Conservation (phyloP, 768 basidiomycete genomes). For the Scleroderma citrinum region DNA sequence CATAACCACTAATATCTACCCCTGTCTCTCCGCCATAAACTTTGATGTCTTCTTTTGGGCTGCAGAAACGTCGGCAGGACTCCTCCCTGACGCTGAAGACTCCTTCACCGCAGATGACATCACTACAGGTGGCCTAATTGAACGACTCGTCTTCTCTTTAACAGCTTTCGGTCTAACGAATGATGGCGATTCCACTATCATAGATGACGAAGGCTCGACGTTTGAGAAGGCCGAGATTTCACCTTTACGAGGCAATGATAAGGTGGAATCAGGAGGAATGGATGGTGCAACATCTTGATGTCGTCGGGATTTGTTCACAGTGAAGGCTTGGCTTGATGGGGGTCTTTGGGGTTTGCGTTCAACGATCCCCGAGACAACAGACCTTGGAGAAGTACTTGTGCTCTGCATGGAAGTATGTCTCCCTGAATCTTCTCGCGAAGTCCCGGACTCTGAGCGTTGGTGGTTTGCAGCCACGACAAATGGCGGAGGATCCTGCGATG, state of each 20-base stretch:
- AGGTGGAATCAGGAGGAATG: too few relatives aligned
- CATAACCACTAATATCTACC: neutral
- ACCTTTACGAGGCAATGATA: too few relatives aligned
- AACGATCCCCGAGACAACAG: slow-evolving; percentile 18
- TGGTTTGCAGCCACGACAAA: neutral
- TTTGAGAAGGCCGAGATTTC: too few relatives aligned
- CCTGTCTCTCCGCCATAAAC: slow-evolving; percentile 31
- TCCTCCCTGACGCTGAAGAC: neutral
- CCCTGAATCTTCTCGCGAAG: slow-evolving; percentile 38
- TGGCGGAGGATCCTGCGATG: neutral
- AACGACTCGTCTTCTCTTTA: slow-evolving; percentile 23
- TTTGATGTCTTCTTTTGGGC: slow-evolving; percentile 23
- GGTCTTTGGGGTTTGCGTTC: slow-evolving; percentile 17
- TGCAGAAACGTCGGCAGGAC: neutral
- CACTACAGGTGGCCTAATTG: slow-evolving; percentile 22
- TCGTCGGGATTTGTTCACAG: slow-evolving; percentile 11
- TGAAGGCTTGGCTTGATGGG: slow-evolving; percentile 8
- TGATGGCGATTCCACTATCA: slow-evolving; percentile 14
- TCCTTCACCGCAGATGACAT: slow-evolving; percentile 11
- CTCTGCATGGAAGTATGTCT: slow-evolving; percentile 2
- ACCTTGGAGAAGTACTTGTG: slow-evolving; percentile 34
- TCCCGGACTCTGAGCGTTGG: slow-evolving; percentile 25
- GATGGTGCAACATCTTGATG: too few relatives aligned
- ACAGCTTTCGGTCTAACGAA: slow-evolving; percentile 14
- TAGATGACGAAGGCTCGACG: slow-evolving; percentile 4